A percentile compares a stretch with the other conserved stretches of the same genome.
Evolutionary conservation across 331 rosid genomes (phyloP).

Genomic region (Saraca asoca): DNA sequence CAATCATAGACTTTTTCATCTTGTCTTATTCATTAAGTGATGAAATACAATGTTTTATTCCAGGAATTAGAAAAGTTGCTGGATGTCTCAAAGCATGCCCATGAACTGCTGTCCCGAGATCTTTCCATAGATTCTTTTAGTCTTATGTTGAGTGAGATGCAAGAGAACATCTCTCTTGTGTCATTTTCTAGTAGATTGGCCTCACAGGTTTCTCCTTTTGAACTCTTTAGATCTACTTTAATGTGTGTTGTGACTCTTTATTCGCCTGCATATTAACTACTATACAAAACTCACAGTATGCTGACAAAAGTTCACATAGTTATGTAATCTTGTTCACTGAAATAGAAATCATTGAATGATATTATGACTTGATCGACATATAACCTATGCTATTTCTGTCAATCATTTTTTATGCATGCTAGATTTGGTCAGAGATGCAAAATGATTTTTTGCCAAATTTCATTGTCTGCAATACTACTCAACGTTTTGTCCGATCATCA

Average conservation of each 20-base stretch:
- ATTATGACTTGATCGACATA: conserved; percentile 16
- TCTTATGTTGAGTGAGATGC: conserved; percentile 94
- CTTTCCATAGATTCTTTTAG: conserved; percentile 72
- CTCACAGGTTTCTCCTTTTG: conserved; percentile 71
- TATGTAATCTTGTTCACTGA: conserved; percentile 20
- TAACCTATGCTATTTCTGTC: conserved; percentile 36
- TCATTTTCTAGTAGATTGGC: conserved; percentile 96
- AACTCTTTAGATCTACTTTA: conserved; percentile 21
- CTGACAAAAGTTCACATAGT: conserved; percentile 4
- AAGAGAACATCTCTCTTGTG: conserved; percentile 92
- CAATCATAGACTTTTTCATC: conserved; percentile 18
- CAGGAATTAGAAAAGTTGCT: conserved; percentile 91
- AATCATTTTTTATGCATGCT: conserved; percentile 39
- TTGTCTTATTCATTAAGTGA: conserved; percentile 26
- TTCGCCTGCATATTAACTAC: conserved; percentile 1
- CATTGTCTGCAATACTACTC: conserved; percentile 93
- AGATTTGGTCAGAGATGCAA: conserved; percentile 99
- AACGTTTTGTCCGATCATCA: conserved; percentile 84
- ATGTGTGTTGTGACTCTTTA: conserved; percentile 23
- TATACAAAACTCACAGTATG: background rate
- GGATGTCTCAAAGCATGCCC: conserved; percentile 80
- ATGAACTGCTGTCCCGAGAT: conserved; percentile 80
- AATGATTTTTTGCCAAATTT: conserved; percentile 89
- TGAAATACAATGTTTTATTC: conserved; percentile 37
- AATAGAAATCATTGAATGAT: conserved; percentile 25